A percentile compares a stretch with the other conserved stretches of the same genome.
Evolutionary conservation across 805 yeast species (phyloP).

Genomic region (Millerago galiae): DNA sequence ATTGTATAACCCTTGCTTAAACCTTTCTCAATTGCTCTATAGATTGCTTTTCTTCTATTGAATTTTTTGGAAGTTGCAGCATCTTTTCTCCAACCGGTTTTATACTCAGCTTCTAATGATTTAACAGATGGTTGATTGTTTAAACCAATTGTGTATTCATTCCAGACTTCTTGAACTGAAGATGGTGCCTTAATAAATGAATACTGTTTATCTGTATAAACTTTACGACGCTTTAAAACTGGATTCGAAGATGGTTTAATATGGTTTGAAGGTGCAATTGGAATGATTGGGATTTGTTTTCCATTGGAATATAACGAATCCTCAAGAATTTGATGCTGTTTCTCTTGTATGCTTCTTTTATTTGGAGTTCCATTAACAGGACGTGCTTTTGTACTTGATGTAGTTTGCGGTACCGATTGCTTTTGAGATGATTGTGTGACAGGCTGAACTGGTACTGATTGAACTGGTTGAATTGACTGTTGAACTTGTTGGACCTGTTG

Average conservation of each 20-base stretch:
- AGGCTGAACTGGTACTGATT: neutral
- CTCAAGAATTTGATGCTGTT: too few relatives aligned
- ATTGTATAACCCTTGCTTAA: constrained; percentile 36
- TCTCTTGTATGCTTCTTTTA: too few relatives aligned
- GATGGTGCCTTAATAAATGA: constrained; percentile 37
- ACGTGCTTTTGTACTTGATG: constrained; percentile 11
- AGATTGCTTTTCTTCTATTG: constrained; percentile 45
- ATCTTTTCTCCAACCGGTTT: constrained; percentile 50
- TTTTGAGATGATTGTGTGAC: too few relatives aligned
- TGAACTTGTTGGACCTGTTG: constrained; percentile 8
- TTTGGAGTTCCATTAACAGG: too few relatives aligned
- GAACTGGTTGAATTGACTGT: neutral
- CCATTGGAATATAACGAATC: too few relatives aligned
- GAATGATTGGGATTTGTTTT: constrained; percentile 1
- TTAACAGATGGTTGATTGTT: constrained; percentile 47
- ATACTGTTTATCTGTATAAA: constrained; percentile 26
- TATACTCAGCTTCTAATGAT: constrained; percentile 41
- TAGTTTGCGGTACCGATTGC: neutral
- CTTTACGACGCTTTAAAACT: constrained; percentile 12
- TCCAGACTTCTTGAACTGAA: constrained; percentile 49
- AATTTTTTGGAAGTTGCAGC: constrained; percentile 48
- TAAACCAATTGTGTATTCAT: constrained; percentile 46
- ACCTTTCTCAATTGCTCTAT: constrained; percentile 50
- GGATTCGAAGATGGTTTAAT: too few relatives aligned
- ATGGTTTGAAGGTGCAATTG: too few relatives aligned